phyloP scores from a whole-genome alignment of 352 stramenopile species.

The Phytopythium helicoides region DNA sequence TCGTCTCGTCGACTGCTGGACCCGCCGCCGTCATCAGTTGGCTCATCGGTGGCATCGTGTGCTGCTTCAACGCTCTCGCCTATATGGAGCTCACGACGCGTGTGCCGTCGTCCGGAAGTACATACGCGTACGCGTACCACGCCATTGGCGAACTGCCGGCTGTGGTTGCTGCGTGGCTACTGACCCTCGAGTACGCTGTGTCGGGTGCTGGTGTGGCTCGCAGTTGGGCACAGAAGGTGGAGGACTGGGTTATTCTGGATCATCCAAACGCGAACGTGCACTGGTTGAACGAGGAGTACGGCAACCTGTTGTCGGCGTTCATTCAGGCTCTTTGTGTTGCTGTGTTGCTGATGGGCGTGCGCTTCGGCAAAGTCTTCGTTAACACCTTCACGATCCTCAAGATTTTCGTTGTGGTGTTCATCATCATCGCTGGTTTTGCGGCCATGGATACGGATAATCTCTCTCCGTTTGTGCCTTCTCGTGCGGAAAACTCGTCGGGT shows the following conservation, averaged over 20 bases:
- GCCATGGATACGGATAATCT: conserved; percentile 75
- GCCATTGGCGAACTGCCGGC: conserved; percentile 86
- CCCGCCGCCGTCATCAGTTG: no score
- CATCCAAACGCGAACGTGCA: conserved; percentile 19
- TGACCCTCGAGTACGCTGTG: conserved; percentile 89
- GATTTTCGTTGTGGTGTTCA: conserved; percentile 78
- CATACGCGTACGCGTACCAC: conserved; percentile 89
- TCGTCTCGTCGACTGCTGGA: no score
- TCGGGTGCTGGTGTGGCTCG: no score
- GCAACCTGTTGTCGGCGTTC: conserved; percentile 38
- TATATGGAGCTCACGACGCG: conserved; percentile 82
- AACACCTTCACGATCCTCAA: conserved; percentile 74
- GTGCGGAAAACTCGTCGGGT: no score
- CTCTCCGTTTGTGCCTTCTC: conserved; percentile 59
- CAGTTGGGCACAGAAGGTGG: conserved; percentile 87
- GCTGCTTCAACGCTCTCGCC: no score
- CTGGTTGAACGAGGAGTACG: conserved; percentile 47
- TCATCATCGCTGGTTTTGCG: conserved; percentile 79
- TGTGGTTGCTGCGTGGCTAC: conserved; percentile 65
- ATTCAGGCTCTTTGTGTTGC: conserved; percentile 51
- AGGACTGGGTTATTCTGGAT: conserved; percentile 40
- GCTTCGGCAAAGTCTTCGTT: conserved; percentile 75
- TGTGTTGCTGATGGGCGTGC: conserved; percentile 62
- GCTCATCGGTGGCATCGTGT: no score
- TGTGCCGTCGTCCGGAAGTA: conserved; percentile 81